Evolutionary conservation across 1,284 basidiomycete genomes (phyloP).

Genomic region (Leucoagaricus sp.): DNA sequence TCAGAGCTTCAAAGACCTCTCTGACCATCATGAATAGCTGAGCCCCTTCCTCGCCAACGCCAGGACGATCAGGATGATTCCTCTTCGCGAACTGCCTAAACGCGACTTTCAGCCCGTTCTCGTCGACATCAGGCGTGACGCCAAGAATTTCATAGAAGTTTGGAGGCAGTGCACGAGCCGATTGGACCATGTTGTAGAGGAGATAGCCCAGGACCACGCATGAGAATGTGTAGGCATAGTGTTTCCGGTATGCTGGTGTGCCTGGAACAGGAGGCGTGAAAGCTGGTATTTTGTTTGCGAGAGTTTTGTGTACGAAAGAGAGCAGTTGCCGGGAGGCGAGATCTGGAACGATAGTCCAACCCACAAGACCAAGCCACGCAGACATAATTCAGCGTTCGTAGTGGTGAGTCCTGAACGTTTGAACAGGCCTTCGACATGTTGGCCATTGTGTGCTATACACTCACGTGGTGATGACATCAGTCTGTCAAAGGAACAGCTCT

Average conservation of each 20-base stretch:
- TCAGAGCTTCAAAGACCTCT: constrained; percentile 79
- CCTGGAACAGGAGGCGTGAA: constrained; percentile 41
- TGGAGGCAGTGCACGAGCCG: constrained; percentile 52
- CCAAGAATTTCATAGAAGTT: constrained; percentile 81
- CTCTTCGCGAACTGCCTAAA: constrained; percentile 75
- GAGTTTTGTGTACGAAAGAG: constrained; percentile 37
- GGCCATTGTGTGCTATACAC: background rate
- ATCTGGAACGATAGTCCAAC: constrained; percentile 48
- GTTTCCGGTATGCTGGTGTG: constrained; percentile 46
- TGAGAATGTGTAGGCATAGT: constrained; percentile 67
- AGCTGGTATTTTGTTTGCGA: constrained; percentile 28
- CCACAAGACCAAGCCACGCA: constrained; percentile 33
- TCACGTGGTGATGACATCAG: constrained; percentile 20
- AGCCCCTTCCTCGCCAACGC: constrained; percentile 61
- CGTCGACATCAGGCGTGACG: constrained; percentile 61
- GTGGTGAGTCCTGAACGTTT: too few relatives aligned
- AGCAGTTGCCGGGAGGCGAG: constrained; percentile 41
- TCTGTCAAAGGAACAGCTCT: background rate
- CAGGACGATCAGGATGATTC: constrained; percentile 76
- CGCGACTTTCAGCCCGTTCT: constrained; percentile 65
- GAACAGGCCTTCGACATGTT: too few relatives aligned
- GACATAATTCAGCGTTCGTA: too few relatives aligned
- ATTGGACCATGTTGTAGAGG: constrained; percentile 61
- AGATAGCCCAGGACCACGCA: constrained; percentile 72
- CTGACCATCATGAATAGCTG: constrained; percentile 72